Percentiles rank a stretch among this genome's conserved stretches.
Conservation (phyloP, 140 eudicot genomes). For the Flaveria floridana region DNA sequence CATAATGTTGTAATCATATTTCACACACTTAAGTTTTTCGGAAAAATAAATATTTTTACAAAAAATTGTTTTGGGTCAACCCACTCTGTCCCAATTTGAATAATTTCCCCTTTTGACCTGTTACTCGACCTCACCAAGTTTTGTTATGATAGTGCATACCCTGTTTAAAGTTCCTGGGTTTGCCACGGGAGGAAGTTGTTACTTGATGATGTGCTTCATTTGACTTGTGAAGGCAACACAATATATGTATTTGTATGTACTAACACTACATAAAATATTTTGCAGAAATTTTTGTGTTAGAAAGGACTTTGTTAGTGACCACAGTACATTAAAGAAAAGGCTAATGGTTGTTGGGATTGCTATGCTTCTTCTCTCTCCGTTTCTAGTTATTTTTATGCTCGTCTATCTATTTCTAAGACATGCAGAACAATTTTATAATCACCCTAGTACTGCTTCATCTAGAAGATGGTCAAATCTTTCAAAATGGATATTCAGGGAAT, state of each 20-base stretch:
- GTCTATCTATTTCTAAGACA: constrained; percentile 91
- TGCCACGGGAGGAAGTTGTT: not conserved
- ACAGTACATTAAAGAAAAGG: constrained; percentile 65
- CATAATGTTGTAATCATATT: not conserved
- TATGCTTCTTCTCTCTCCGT: constrained; percentile 91
- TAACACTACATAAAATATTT: constrained; percentile 9
- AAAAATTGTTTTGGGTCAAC: not conserved
- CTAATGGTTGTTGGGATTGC: constrained; percentile 75
- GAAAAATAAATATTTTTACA: not conserved
- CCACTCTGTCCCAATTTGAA: not conserved
- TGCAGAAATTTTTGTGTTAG: constrained; percentile 75
- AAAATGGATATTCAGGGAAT: constrained; percentile 91
- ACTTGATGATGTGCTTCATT: constrained; percentile 1
- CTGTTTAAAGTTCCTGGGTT: not conserved
- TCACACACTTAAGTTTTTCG: not conserved
- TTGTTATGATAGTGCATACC: not conserved
- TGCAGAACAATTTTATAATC: constrained; percentile 91
- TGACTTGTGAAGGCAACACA: not conserved
- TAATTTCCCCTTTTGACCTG: no score
- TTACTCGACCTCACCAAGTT: not conserved
- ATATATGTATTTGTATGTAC: constrained; percentile 3
- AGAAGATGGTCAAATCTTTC: constrained; percentile 97
- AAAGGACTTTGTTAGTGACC: constrained; percentile 75
- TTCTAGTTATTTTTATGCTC: constrained; percentile 85
- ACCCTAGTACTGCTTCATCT: constrained; percentile 92